These are phyloP conservation scores for Plantago ovata DNA, from an alignment of 257 asterid species.

Conservation along the genomic window DNA sequence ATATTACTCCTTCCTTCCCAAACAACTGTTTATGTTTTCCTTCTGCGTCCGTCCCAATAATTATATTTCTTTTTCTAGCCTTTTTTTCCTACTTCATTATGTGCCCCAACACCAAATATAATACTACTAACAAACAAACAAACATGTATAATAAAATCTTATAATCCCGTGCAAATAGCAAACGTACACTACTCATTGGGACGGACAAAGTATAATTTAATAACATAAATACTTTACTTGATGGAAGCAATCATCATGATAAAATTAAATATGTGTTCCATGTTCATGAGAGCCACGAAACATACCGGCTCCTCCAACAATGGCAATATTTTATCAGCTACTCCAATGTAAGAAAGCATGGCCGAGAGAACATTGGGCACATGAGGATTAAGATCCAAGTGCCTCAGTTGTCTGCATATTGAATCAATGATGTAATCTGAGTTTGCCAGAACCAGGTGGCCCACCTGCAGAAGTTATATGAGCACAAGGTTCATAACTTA, in stretches of 20 bases:
- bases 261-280: slow-evolving; percentile 9
- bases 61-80: too few species aligned
- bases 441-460: slow-evolving; percentile 83
- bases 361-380: slow-evolving; percentile 91
- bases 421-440: slow-evolving; percentile 92
- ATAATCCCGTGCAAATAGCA: too few species aligned
- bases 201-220: too few species aligned
- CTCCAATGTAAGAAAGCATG: slow-evolving; percentile 82
- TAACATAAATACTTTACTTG: slow-evolving; percentile 5
- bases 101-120: too few species aligned
- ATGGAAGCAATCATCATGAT: slow-evolving; percentile 10
- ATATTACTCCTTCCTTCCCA: too few species aligned
- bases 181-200: too few species aligned
- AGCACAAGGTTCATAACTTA: slow-evolving; percentile 13
- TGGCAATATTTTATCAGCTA: slow-evolving; percentile 85
- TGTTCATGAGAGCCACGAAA: slow-evolving; percentile 13
- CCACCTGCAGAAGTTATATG: slow-evolving; percentile 64
- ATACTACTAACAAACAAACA: too few species aligned
- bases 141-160: too few species aligned
- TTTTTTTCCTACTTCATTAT: too few species aligned
- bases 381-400: slow-evolving; percentile 87
- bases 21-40: too few species aligned
- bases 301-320: slow-evolving; percentile 95
- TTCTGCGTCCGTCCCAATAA: too few species aligned
- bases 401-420: slow-evolving; percentile 83